Evolutionary conservation across 177 flowering plant species (phyloP), one percentile per base, ranked within the genome.

Genomic region (Vitis hybrid): DNA sequence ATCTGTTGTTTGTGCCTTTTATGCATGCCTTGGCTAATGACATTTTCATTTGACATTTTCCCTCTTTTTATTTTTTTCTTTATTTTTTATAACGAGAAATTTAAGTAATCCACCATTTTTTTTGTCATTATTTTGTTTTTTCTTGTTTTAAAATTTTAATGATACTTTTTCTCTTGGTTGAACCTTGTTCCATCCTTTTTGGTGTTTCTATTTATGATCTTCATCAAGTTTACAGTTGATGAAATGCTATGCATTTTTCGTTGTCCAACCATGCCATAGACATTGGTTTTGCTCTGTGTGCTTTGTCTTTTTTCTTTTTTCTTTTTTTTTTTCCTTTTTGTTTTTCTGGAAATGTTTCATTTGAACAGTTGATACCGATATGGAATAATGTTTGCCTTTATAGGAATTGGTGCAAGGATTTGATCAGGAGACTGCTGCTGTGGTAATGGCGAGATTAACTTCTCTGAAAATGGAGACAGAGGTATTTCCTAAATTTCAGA

Each of bases 401-500:
- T 87, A 95, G 99, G 97, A 95, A 76, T 75, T 95, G 67, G 85
- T 88, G 3, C 89, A 87, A 82, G 97, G 97, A 69, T 95, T 95
- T 91, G 99, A 95, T 78, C 99, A 95, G 79, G 99, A 95, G 80
- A 81, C 94, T 69, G 94, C 96, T 76, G 94, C 99, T 77, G 98
- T 95, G 68, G 96, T 95, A 50, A 80, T 95, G 90, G 96, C 96
- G 48, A 86, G 98, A 82, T 77, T 89, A 72, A 81, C 88, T 64
- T 91, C 99, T 48, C 72, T 89, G 70, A 95, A 95, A 82, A 95
- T 95, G 99, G 99, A 95, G 78, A 83, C 78, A 75, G 99, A 95
- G 98, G 99, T 95, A 89, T 54, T 60, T 60, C 23, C 7, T 13
- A 51, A 13, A 3, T 56, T 58, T 32, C 18, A 5, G 45, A 39